Evolutionary conservation across 2,329 filamentous ascomycete species (phyloP).

Genomic region (Plenodomus biglobosus): DNA sequence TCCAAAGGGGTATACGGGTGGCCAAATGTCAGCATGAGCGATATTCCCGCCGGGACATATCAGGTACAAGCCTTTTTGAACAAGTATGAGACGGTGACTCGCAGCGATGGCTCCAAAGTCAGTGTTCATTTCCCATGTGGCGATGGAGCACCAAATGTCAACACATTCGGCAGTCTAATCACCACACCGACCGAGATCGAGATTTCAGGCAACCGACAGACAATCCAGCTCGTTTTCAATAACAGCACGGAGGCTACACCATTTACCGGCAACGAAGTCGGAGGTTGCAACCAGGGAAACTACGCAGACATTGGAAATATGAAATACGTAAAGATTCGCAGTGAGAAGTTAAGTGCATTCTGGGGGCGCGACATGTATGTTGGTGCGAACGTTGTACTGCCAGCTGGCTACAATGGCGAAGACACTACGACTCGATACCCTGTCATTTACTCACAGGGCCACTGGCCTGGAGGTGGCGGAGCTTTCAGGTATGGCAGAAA

Average conservation of each 20-base stretch:
- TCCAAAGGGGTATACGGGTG: conserved; percentile 38
- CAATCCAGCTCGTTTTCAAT: conserved; percentile 35
- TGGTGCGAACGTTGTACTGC: conserved; percentile 43
- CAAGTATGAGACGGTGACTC: conserved; percentile 38
- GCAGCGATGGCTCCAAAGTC: conserved; percentile 43
- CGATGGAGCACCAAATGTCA: conserved; percentile 35
- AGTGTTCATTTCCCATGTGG: conserved; percentile 43
- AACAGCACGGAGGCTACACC: conserved; percentile 24
- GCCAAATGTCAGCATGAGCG: conserved; percentile 36
- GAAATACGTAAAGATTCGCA: conserved; percentile 45
- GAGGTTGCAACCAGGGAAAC: conserved; percentile 45
- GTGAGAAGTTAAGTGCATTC: conserved; percentile 40
- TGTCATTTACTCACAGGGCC: conserved; percentile 41
- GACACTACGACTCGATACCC: conserved; percentile 38
- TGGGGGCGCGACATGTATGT: conserved; percentile 43
- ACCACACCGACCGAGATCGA: conserved; percentile 28
- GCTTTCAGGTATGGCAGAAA: conserved; percentile 24
- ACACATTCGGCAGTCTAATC: conserved; percentile 35
- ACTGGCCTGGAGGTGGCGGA: conserved; percentile 33
- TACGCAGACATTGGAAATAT: conserved; percentile 38
- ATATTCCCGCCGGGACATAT: conserved; percentile 37
- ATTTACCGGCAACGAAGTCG: conserved; percentile 41
- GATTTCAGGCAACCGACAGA: conserved; percentile 33
- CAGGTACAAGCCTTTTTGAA: conserved; percentile 42
- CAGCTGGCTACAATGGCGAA: conserved; percentile 37